phyloP scores from a whole-genome alignment of 805 yeast species.

The Saturnispora mendoncae region DNA sequence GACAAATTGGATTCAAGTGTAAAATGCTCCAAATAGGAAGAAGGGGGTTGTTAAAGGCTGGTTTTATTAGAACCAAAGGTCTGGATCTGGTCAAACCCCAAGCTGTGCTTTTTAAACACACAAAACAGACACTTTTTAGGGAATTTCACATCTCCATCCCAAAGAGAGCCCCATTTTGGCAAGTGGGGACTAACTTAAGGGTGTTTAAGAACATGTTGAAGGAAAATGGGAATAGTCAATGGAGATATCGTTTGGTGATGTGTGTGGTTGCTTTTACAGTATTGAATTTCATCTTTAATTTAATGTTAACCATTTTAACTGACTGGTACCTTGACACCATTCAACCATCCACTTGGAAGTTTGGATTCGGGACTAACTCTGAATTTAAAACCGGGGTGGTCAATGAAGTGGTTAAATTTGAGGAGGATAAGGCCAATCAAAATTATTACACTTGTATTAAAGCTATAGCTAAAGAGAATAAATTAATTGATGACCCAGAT shows the following conservation, averaged over 20 bases:
- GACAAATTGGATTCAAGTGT: too few species aligned
- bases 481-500: slow-evolving; percentile 18
- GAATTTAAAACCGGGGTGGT: slow-evolving; percentile 31
- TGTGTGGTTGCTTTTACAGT: slow-evolving; percentile 36
- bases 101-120: background rate
- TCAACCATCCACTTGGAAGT: slow-evolving; percentile 23
- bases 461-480: slow-evolving; percentile 25
- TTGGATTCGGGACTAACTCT: slow-evolving; percentile 24
- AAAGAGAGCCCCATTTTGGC: slow-evolving; percentile 27
- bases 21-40: background rate
- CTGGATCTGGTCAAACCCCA: background rate
- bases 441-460: slow-evolving; percentile 27
- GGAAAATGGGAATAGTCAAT: slow-evolving; percentile 33
- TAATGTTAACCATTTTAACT: slow-evolving; percentile 28
- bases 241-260: slow-evolving; percentile 36
- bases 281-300: slow-evolving; percentile 30
- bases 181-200: slow-evolving; percentile 24
- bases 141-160: slow-evolving; percentile 5
- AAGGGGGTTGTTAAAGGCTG: too few species aligned
- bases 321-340: slow-evolving; percentile 23
- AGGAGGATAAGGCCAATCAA: slow-evolving; percentile 28
- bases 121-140: background rate
- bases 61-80: too few species aligned
- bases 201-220: slow-evolving; percentile 20
- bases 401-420: slow-evolving; percentile 29